Conservation (phyloP, 495 filamentous ascomycete species). For the Aspergillus taichungensis region DNA sequence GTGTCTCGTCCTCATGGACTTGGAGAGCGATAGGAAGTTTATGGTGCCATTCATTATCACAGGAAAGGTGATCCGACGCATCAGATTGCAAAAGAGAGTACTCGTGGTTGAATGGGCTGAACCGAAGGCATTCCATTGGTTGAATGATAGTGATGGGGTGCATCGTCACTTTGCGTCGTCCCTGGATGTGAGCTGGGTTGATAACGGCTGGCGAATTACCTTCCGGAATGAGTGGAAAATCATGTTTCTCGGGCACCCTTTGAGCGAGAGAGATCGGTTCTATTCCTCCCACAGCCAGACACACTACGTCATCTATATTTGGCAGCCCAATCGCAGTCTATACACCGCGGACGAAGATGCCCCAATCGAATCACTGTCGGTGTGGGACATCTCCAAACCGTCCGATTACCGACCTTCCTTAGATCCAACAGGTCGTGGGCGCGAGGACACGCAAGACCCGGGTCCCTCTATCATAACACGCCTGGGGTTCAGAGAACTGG, state of each 20-base stretch:
- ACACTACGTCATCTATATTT: conserved; percentile 59
- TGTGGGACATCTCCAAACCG: conserved; percentile 57
- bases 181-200: conserved; percentile 38
- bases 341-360: conserved; percentile 48
- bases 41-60: conserved; percentile 47
- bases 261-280: conserved; percentile 53
- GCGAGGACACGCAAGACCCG: conserved; percentile 21
- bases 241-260: conserved; percentile 51
- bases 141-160: conserved; percentile 48
- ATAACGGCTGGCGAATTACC: conserved; percentile 35
- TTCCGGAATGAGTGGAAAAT: conserved; percentile 65
- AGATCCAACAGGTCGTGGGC: conserved; percentile 38
- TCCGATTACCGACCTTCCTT: conserved; percentile 47
- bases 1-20: conserved; percentile 45
- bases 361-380: conserved; percentile 51
- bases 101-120: conserved; percentile 63
- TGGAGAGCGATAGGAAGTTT: conserved; percentile 34
- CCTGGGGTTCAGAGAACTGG: conserved; percentile 48
- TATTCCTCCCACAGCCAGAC: conserved; percentile 53
- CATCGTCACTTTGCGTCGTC: conserved; percentile 59
- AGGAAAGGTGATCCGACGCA: conserved; percentile 48
- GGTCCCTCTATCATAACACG: conserved; percentile 46
- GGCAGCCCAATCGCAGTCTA: conserved; percentile 54
- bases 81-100: conserved; percentile 47
- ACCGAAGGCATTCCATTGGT: conserved; percentile 44